phyloP scores from a whole-genome alignment of 352 stramenopile species.

The Phytophthora tentaculata region DNA sequence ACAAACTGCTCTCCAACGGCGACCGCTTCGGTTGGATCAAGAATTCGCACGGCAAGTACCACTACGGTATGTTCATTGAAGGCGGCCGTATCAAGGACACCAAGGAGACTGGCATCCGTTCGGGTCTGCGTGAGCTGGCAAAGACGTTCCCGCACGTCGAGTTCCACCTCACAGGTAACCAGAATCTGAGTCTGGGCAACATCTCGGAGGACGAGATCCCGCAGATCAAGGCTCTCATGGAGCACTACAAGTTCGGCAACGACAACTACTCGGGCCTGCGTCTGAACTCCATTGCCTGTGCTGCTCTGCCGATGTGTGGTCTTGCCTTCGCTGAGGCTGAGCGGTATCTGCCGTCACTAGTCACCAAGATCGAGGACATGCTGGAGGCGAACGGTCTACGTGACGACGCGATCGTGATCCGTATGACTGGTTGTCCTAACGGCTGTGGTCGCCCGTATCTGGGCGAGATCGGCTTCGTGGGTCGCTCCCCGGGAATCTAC shows the following conservation, averaged over 20 bases:
- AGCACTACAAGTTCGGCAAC: constrained; percentile 92
- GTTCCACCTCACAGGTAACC: constrained; percentile 95
- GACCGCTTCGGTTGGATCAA: constrained; percentile 85
- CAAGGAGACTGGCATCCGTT: constrained; percentile 82
- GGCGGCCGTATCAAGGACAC: constrained; percentile 95
- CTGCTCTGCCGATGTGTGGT: constrained; percentile 95
- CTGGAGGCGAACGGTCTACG: constrained; percentile 91
- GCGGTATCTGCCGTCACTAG: constrained; percentile 93
- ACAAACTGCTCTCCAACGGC: constrained; percentile 73
- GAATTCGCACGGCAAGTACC: constrained; percentile 69
- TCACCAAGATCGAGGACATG: constrained; percentile 93
- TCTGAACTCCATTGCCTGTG: constrained; percentile 94
- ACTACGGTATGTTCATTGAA: constrained; percentile 88
- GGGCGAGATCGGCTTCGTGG: constrained; percentile 98
- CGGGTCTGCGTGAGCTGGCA: constrained; percentile 91
- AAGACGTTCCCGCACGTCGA: constrained; percentile 92
- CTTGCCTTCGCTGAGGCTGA: constrained; percentile 98
- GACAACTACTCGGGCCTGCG: constrained; percentile 82
- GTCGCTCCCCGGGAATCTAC: constrained; percentile 96
- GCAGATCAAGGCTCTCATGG: constrained; percentile 92
- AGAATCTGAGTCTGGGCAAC: constrained; percentile 96
- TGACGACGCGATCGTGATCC: constrained; percentile 96
- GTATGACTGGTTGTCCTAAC: constrained; percentile 99
- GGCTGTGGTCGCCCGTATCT: constrained; percentile 97
- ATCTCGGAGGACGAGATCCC: constrained; percentile 92